Evolutionary conservation across 352 stramenopile species (phyloP), one percentile per base, ranked within the genome.

Genomic region (Pythium pectinolyticum): DNA sequence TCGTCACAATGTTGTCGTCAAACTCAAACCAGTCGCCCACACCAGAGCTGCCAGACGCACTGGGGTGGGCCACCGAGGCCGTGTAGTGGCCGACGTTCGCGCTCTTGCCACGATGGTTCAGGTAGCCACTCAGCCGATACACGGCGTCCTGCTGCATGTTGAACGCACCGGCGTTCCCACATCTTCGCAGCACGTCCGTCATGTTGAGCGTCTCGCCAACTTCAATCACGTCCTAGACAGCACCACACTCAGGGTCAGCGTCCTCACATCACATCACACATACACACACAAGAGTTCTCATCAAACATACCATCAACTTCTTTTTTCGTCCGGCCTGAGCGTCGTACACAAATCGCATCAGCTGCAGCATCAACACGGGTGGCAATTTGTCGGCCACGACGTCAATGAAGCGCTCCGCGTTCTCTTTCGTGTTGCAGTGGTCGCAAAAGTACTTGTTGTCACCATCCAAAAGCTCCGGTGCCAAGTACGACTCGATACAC

Each of bases 391-490:
- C 66, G 5, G 73, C 57, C 15, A 90, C 79, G 5, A 95, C 55
- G 46, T 90, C 76, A 47, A 96, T 80, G 28, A 73, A 89, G 9
- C 88, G 80, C 61, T 90, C 76, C 0, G 87, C 88, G 45, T 79
- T 75, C 48, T 95, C 78, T 58, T 96, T 96, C 2, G 74, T 68
- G 14, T 78, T 61, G 63, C 88, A 96, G 32, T 78, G 45, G 14
- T 88, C 78, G 54, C 88, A 96, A 57, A 89, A 91, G 57, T 96
- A 96, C 60, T 92, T 84, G 73, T 96, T 94, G 46, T 96, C 85
- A 24, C 81, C 86, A 4, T 94, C 82, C 25, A 96, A 72, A 30
- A 90, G 54, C 56, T 96, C 88, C 0, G 78, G 65, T 5, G 80
- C 80, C 35, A 92, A 54, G 59, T 94, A 94, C 31, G 82, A 87